Evolutionary conservation across 129 eudicot genomes (phyloP), one percentile per base, ranked within the genome.

Genomic region (Calendula officinalis): DNA sequence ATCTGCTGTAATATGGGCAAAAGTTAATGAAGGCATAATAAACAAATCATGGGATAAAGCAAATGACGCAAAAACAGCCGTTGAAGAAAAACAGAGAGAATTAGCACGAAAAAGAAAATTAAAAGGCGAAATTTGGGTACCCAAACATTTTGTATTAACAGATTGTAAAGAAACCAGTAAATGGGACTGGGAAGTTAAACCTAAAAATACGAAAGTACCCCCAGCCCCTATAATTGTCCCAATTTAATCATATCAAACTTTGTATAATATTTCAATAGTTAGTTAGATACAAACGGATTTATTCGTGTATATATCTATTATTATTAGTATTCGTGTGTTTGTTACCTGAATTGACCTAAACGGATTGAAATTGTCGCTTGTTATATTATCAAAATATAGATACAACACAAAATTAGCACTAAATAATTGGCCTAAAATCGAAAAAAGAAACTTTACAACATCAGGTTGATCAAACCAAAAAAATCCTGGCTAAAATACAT

Each of bases 21-120:
- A 91, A 64, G 88, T 91, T 62, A 87, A 76, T 69, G 68, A 63
- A 67, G 76, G 88, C 2, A 88, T 91, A 7, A 35, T 88, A 67
- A 70, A 54, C 61, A 82, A 81, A 17, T 64, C 58, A 22, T 91
- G 98, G 98, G 95, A 88, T 11, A 79, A 79, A 70, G 98, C 98
- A 47, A 78, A 72, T 54, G 86, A 77, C 59, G 88, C 86, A 17
- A 91, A 91, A 71, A 63, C 64, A 45, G 17, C 35, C 3, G 17
- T 88, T 6, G 96, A 91, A 77, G 82, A 82, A 36, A 74, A 64
- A 13, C 81, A 91, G 62, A 91, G 98, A 67, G 75, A 82, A 67
- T 12, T 80, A 38, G 78, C 60, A 4, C 76, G 58, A 70, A 73
- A 36, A 6, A 83, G 82, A 48, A 78, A 70, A 53, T 61, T 73